Percentiles rank a stretch among this genome's conserved stretches.
These are phyloP conservation scores for Citrus inodora DNA, from an alignment of 345 rosid species.

Conservation along the genomic window DNA sequence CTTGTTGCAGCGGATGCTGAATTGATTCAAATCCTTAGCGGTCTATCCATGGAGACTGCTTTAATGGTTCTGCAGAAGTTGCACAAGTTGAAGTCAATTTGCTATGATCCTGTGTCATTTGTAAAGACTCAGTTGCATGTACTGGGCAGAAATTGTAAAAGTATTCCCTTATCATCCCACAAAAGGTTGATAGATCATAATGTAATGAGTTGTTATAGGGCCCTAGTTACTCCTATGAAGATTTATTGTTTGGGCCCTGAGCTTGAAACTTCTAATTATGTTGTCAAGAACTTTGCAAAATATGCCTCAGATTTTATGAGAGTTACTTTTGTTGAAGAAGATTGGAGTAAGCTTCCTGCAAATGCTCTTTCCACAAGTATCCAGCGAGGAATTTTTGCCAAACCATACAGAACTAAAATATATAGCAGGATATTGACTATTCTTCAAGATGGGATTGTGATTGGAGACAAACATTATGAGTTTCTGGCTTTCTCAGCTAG, in stretches of 20 bases:
- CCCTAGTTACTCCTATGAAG: constrained; percentile 72
- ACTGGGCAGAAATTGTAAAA: constrained; percentile 34
- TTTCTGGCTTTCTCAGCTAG: constrained; percentile 97
- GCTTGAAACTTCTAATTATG: constrained; percentile 80
- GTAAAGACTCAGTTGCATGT: constrained; percentile 41
- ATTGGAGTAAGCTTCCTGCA: constrained; percentile 79
- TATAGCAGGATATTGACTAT: constrained; percentile 67
- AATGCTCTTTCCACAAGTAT: constrained; percentile 66
- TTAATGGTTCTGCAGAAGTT: constrained; percentile 58
- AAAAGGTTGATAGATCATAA: constrained; percentile 45
- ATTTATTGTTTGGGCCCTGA: constrained; percentile 94
- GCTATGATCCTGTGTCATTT: constrained; percentile 61
- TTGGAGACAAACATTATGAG: constrained; percentile 70
- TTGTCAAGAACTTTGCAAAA: constrained; percentile 69
- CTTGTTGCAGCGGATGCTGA: constrained; percentile 46
- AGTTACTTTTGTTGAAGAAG: constrained; percentile 92
- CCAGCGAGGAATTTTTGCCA: constrained; percentile 58
- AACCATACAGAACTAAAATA: constrained; percentile 65
- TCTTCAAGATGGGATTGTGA: constrained; percentile 66
- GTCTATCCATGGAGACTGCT: constrained; percentile 44
- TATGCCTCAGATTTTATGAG: constrained; percentile 84
- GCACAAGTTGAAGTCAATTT: constrained; percentile 54
- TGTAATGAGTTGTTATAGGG: constrained; percentile 80
- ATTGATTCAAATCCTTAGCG: constrained; percentile 42
- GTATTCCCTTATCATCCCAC: constrained; percentile 32